Evolutionary conservation across 352 stramenopile species (phyloP).

Genomic region (Pythium sp.): DNA sequence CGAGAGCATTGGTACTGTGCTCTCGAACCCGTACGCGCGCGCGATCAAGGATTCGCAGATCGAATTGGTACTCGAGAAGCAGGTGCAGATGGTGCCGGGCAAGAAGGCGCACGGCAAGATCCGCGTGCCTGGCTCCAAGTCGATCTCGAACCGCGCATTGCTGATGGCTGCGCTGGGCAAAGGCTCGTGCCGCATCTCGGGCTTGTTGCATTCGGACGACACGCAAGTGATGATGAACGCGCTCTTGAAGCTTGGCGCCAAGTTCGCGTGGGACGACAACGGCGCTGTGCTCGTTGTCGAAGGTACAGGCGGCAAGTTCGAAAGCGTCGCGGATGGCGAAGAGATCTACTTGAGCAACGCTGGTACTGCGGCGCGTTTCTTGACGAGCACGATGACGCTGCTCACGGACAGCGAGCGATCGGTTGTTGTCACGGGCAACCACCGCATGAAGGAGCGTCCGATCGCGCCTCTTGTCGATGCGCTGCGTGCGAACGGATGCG

Average conservation of each 20-base stretch:
- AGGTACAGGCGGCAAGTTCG: slow-evolving; percentile 70
- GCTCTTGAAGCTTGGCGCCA: slow-evolving; percentile 89
- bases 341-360: slow-evolving; percentile 87
- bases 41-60: slow-evolving; percentile 75
- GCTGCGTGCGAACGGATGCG: slow-evolving; percentile 86
- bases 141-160: slow-evolving; percentile 97
- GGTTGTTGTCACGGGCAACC: slow-evolving; percentile 91
- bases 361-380: slow-evolving; percentile 93
- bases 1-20: slow-evolving; percentile 64
- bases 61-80: slow-evolving; percentile 71
- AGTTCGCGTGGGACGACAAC: slow-evolving; percentile 78
- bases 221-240: slow-evolving; percentile 98
- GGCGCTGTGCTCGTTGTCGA: slow-evolving; percentile 72
- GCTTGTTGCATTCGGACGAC: slow-evolving; percentile 96
- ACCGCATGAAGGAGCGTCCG: slow-evolving; percentile 96
- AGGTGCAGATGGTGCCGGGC: slow-evolving; percentile 59
- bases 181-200: slow-evolving; percentile 78
- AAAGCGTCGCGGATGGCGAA: slow-evolving; percentile 37
- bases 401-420: slow-evolving; percentile 35
- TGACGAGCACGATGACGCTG: slow-evolving; percentile 90
- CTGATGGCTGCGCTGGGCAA: slow-evolving; percentile 93
- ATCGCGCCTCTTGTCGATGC: slow-evolving; percentile 95
- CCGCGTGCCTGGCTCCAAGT: slow-evolving; percentile 95
- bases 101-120: slow-evolving; percentile 49
- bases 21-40: slow-evolving; percentile 65